These are phyloP conservation scores for Chenopodium berlandieri DNA, from an alignment of 148 eudicot genomes.

Conservation along the genomic window DNA sequence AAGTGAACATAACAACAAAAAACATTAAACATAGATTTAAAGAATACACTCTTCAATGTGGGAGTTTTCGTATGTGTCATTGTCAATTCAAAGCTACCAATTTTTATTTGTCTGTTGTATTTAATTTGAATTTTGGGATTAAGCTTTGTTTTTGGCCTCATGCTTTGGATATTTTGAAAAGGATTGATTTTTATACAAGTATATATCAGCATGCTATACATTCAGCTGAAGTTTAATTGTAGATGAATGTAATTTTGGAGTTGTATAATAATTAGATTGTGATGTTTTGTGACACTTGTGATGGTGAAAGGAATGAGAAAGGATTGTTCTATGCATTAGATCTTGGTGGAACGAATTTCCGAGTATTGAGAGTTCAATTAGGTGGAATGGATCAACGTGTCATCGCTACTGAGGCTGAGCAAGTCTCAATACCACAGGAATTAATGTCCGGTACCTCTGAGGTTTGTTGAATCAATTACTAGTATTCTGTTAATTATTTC, in stretches of 20 bases:
- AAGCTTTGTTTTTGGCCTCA: too few species aligned
- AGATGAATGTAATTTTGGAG: background rate
- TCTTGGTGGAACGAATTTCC: conserved; percentile 83
- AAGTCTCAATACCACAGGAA: conserved; percentile 67
- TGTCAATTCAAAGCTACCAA: background rate
- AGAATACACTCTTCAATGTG: too few species aligned
- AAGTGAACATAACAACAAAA: too few species aligned
- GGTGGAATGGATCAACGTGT: conserved; percentile 66
- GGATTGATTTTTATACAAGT: too few species aligned
- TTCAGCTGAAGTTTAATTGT: too few species aligned
- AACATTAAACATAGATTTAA: too few species aligned
- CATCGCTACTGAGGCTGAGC: conserved; percentile 55
- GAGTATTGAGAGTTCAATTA: conserved; percentile 69
- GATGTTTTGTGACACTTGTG: conserved; percentile 1
- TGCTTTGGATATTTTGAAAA: too few species aligned
- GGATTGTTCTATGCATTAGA: conserved; percentile 81
- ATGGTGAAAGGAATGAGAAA: conserved; percentile 58
- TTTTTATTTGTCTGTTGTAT: background rate
- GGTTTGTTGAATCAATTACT: conserved; percentile 28
- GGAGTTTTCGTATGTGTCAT: background rate
- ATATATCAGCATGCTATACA: too few species aligned
- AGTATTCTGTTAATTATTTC: background rate
- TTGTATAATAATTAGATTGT: background rate
- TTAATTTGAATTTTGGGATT: too few species aligned
- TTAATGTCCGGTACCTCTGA: conserved; percentile 74